A percentile compares a stretch with the other conserved stretches of the same genome.
Evolutionary conservation across 129 eudicot genomes (phyloP).

Genomic region (Flaveria ramosissima): DNA sequence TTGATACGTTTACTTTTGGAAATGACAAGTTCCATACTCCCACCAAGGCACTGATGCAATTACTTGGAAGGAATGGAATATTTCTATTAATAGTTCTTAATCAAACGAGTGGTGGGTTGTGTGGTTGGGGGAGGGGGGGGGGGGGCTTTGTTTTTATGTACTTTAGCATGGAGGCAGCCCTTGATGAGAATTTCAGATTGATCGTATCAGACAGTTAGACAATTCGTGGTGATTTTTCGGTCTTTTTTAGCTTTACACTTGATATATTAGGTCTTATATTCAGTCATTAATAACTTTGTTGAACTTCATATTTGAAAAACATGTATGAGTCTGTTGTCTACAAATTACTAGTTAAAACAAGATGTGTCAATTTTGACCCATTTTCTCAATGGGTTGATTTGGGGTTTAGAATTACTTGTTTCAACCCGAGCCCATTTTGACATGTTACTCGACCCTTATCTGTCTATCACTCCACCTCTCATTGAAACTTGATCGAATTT

Average conservation of each 20-base stretch:
- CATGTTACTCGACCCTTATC: background rate
- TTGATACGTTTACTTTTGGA: no score
- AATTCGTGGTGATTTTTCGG: background rate
- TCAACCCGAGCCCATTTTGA: background rate
- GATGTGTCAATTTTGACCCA: background rate
- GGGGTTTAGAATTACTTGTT: background rate
- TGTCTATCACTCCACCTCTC: no score
- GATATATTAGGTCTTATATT: background rate
- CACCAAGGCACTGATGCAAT: no score
- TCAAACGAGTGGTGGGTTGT: no score
- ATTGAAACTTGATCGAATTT: conserved; percentile 5
- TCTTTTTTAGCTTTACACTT: background rate
- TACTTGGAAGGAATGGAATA: no score
- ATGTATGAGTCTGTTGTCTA: background rate
- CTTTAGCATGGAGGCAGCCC: background rate
- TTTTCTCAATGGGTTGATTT: background rate
- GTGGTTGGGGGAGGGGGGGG: no score
- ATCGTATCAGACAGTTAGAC: background rate
- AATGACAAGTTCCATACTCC: no score
- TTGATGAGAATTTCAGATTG: background rate
- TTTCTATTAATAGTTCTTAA: no score
- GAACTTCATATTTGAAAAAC: background rate
- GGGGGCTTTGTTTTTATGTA: background rate
- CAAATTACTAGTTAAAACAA: background rate
- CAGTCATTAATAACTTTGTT: background rate